phyloP scores from a whole-genome alignment of 139 green algal genomes.

The Chlamydomonas sp. region DNA sequence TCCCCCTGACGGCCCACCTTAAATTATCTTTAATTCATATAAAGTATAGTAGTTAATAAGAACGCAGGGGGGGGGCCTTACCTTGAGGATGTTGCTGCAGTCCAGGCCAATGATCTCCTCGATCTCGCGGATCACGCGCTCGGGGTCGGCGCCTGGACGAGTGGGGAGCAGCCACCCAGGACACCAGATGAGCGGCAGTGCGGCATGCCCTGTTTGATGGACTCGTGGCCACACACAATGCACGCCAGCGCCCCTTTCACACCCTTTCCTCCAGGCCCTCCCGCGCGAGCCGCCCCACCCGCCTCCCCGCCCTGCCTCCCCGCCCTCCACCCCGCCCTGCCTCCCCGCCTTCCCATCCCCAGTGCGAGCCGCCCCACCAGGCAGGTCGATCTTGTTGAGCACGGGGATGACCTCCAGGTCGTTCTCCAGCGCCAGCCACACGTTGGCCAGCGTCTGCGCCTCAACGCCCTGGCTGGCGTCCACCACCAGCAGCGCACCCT shows the following conservation, averaged over 20 bases:
- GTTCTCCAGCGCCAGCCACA: slow-evolving; percentile 97
- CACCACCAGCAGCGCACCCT: slow-evolving; percentile 97
- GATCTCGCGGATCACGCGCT: slow-evolving; percentile 93
- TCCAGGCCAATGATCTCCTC: slow-evolving; percentile 97
- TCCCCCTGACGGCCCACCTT: slow-evolving; percentile 67
- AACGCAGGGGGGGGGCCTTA: too few species aligned
- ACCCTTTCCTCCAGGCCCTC: neutral
- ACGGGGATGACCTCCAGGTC: slow-evolving; percentile 96
- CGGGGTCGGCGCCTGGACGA: slow-evolving; percentile 84
- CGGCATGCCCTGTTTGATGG: too few species aligned
- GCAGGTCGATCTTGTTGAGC: slow-evolving; percentile 99
- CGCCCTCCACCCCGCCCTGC: neutral
- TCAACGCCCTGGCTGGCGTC: slow-evolving; percentile 97
- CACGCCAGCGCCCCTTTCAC: neutral
- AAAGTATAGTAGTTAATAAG: too few species aligned
- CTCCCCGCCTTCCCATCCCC: neutral
- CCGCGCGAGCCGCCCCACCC: neutral
- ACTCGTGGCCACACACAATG: neutral
- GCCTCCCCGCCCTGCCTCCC: neutral
- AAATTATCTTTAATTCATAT: neutral
- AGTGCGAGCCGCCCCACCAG: slow-evolving; percentile 56
- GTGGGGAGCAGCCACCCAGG: neutral
- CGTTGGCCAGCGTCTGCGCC: slow-evolving; percentile 98
- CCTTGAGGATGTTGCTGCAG: slow-evolving; percentile 71
- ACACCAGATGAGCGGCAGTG: too few species aligned